Evolutionary conservation across 2,329 filamentous ascomycete genomes (phyloP).

Genomic region (Ustilaginoidea virens): DNA sequence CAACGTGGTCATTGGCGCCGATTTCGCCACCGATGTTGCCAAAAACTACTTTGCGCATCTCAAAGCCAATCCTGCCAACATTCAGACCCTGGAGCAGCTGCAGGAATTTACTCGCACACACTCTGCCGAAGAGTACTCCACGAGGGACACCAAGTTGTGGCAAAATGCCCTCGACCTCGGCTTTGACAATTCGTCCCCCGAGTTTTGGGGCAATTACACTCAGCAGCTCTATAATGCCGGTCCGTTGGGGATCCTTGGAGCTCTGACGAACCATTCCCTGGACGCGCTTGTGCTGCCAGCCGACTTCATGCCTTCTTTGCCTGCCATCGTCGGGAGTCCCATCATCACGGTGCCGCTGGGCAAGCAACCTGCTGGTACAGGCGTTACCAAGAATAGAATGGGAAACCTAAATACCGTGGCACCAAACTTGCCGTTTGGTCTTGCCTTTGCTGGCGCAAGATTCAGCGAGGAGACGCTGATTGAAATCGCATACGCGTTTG

Average conservation of each 20-base stretch:
- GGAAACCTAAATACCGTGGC: constrained; percentile 31
- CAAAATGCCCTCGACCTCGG: constrained; percentile 35
- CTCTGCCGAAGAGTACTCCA: constrained; percentile 38
- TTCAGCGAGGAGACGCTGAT: constrained; percentile 47
- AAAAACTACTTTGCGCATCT: constrained; percentile 38
- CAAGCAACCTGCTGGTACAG: constrained; percentile 34
- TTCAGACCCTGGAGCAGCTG: constrained; percentile 34
- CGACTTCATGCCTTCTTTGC: constrained; percentile 26
- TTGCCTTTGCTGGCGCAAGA: constrained; percentile 42
- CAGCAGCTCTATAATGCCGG: constrained; percentile 35
- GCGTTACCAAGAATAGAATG: constrained; percentile 26
- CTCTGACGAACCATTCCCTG: constrained; percentile 35
- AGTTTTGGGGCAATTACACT: constrained; percentile 44
- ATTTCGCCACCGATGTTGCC: constrained; percentile 39
- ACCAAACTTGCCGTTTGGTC: constrained; percentile 44
- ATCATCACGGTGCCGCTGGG: constrained; percentile 48
- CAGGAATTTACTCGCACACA: constrained; percentile 37
- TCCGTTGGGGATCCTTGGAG: constrained; percentile 41
- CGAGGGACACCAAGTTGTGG: constrained; percentile 40
- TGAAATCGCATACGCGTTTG: constrained; percentile 51
- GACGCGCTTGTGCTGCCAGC: constrained; percentile 47
- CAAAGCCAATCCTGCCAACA: constrained; percentile 38
- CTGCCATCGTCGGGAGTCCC: constrained; percentile 42
- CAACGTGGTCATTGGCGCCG: constrained; percentile 27
- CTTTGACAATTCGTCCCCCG: constrained; percentile 35